Percentiles rank a stretch among this genome's conserved stretches.
phyloP scores from a whole-genome alignment of 495 filamentous ascomycete genomes.

The Cairneyella variabilis region DNA sequence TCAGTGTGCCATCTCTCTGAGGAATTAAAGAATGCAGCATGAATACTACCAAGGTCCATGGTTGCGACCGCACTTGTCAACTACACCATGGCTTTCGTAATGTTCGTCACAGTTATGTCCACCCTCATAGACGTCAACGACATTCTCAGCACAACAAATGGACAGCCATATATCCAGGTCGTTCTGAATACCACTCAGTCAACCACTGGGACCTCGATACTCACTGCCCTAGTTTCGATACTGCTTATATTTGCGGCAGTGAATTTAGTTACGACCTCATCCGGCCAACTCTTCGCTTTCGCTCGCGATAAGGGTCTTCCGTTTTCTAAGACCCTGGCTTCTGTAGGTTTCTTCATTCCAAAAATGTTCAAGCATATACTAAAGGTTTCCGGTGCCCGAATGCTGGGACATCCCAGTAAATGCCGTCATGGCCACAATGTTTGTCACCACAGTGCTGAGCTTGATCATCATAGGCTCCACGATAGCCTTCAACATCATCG shows the following conservation, averaged over 20 bases:
- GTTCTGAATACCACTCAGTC: slow-evolving; percentile 40
- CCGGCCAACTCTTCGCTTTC: slow-evolving; percentile 56
- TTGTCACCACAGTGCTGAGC: slow-evolving; percentile 29
- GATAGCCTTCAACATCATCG: slow-evolving; percentile 43
- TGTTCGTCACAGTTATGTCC: slow-evolving; percentile 50
- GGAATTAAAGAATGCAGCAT: slow-evolving; percentile 51
- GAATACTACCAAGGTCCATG: slow-evolving; percentile 52
- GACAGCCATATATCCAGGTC: slow-evolving; percentile 49
- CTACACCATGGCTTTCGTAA: slow-evolving; percentile 45
- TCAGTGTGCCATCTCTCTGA: slow-evolving; percentile 57
- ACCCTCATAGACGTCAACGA: slow-evolving; percentile 36
- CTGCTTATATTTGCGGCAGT: slow-evolving; percentile 46
- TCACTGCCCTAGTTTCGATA: slow-evolving; percentile 48
- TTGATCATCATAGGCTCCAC: slow-evolving; percentile 31
- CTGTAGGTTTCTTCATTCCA: slow-evolving; percentile 33
- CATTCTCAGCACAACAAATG: slow-evolving; percentile 34
- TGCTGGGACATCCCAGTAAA: slow-evolving; percentile 50
- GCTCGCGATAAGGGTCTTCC: slow-evolving; percentile 53
- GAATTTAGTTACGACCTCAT: slow-evolving; percentile 52
- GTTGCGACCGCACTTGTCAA: slow-evolving; percentile 47
- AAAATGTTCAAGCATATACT: slow-evolving; percentile 14
- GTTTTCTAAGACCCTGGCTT: slow-evolving; percentile 46
- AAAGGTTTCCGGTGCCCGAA: slow-evolving; percentile 37
- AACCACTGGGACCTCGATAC: slow-evolving; percentile 36
- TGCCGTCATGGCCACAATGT: slow-evolving; percentile 43